Evolutionary conservation across 1,139 yeast genomes (phyloP).

Genomic region (Saccharomyces hybrid): DNA sequence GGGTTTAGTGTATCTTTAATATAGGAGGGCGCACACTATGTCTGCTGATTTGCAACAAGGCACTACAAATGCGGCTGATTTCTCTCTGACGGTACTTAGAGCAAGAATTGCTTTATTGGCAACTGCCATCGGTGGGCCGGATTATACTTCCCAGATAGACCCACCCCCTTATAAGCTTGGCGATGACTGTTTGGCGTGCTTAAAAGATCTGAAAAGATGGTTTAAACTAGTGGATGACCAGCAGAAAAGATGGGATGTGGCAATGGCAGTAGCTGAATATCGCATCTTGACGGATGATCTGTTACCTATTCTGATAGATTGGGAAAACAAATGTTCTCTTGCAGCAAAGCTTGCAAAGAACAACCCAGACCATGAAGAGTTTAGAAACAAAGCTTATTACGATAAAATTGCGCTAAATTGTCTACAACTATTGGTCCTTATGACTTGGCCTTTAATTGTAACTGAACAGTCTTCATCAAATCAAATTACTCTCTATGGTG

Average conservation of each 20-base stretch:
- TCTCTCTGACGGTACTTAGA: slow-evolving; percentile 17
- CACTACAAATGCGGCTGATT: slow-evolving; percentile 1
- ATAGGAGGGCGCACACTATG: not conserved
- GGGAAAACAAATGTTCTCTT: slow-evolving; percentile 44
- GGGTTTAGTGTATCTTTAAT: not conserved
- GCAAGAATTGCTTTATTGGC: slow-evolving; percentile 32
- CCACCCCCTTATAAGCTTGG: slow-evolving; percentile 69
- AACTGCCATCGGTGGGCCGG: slow-evolving; percentile 33
- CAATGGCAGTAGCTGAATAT: slow-evolving; percentile 79
- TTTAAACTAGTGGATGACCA: slow-evolving; percentile 74
- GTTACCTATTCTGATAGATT: slow-evolving; percentile 64
- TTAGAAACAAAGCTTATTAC: slow-evolving; percentile 32
- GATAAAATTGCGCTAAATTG: slow-evolving; percentile 64
- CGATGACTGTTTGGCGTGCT: slow-evolving; percentile 83
- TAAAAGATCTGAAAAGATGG: slow-evolving; percentile 86
- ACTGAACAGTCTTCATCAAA: slow-evolving; percentile 42
- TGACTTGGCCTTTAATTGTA: slow-evolving; percentile 79
- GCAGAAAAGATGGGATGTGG: slow-evolving; percentile 65
- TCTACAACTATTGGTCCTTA: slow-evolving; percentile 70
- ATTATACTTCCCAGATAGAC: slow-evolving; percentile 35
- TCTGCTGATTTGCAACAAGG: not conserved
- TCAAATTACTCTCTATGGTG: slow-evolving; percentile 52
- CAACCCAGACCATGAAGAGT: slow-evolving; percentile 26
- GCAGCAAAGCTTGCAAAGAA: slow-evolving; percentile 30
- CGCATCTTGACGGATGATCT: slow-evolving; percentile 69